phyloP scores from a whole-genome alignment of 257 asterid species.

The Nicotiana paniculata region DNA sequence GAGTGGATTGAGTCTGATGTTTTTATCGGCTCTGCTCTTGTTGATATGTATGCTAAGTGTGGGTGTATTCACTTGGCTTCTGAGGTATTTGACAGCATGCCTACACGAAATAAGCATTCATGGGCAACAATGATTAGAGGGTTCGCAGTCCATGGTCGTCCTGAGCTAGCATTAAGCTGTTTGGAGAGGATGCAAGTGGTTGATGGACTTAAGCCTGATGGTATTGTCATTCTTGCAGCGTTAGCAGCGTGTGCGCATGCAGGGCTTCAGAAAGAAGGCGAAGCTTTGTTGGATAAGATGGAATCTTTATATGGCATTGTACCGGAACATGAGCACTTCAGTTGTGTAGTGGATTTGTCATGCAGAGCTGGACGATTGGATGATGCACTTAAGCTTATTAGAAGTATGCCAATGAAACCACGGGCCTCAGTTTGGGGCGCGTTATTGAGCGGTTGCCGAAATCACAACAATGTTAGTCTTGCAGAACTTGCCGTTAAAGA shows the following conservation, averaged over 20 bases:
- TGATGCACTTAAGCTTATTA: constrained; percentile 29
- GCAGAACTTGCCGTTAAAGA: constrained; percentile 35
- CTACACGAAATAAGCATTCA: constrained; percentile 21
- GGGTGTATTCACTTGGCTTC: constrained; percentile 56
- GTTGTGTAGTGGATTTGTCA: constrained; percentile 38
- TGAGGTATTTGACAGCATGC: constrained; percentile 44
- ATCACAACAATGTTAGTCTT: constrained; percentile 25
- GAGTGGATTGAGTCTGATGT: constrained; percentile 36
- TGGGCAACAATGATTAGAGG: constrained; percentile 37
- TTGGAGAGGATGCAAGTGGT: constrained; percentile 26
- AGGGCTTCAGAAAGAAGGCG: constrained; percentile 29
- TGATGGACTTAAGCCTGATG: constrained; percentile 30
- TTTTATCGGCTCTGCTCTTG: constrained; percentile 53
- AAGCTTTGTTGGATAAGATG: constrained; percentile 28
- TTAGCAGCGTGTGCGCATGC: constrained; percentile 35
- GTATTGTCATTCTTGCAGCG: constrained; percentile 27
- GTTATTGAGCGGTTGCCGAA: constrained; percentile 29
- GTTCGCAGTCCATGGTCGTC: constrained; percentile 33
- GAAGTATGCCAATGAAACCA: constrained; percentile 37
- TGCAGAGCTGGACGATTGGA: constrained; percentile 25
- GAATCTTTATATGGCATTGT: constrained; percentile 20
- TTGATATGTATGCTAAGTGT: constrained; percentile 84
- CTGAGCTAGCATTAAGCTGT: constrained; percentile 25
- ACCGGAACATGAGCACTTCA: constrained; percentile 39
- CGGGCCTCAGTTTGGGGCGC: constrained; percentile 44